A percentile compares a stretch with the other conserved stretches of the same genome.
These are phyloP conservation scores for Fusarium mangiferae DNA, from an alignment of 2,329 filamentous ascomycete genomes.

Conservation along the genomic window DNA sequence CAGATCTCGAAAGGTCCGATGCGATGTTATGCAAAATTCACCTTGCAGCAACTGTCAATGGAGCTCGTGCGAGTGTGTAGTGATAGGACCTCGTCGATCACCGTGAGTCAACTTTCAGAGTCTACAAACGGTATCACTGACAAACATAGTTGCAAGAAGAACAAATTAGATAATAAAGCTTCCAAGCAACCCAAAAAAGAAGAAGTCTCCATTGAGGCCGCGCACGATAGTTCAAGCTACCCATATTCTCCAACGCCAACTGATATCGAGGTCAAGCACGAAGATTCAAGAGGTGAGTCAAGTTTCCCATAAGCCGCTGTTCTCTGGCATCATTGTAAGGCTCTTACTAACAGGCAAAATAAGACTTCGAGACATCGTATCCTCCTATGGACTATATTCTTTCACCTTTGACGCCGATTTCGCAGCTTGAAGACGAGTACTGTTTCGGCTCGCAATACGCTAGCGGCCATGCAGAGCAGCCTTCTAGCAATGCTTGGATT, in stretches of 20 bases:
- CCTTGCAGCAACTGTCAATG: conserved; percentile 14
- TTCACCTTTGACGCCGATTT: not conserved
- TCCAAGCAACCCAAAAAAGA: too few species aligned
- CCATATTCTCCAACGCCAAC: not conserved
- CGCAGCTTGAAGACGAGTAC: not conserved
- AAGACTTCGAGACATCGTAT: not conserved
- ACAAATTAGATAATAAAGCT: not conserved
- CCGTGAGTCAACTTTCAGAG: not conserved
- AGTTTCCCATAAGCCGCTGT: too few species aligned
- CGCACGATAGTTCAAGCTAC: not conserved
- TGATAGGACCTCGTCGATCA: not conserved
- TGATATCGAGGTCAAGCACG: not conserved
- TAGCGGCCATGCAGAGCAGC: not conserved
- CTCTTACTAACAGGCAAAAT: not conserved
- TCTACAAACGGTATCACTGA: not conserved
- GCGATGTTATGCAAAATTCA: conserved; percentile 7
- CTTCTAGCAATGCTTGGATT: too few species aligned
- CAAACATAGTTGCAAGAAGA: not conserved
- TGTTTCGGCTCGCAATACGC: not conserved
- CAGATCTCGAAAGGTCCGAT: conserved; percentile 12
- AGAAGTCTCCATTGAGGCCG: not conserved
- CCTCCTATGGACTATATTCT: not conserved
- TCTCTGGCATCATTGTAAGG: not conserved
- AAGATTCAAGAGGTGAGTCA: not conserved
- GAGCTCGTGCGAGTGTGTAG: conserved; percentile 1